Evolutionary conservation across 495 filamentous ascomycete species (phyloP).

Genomic region (Cenococcum geophilum): DNA sequence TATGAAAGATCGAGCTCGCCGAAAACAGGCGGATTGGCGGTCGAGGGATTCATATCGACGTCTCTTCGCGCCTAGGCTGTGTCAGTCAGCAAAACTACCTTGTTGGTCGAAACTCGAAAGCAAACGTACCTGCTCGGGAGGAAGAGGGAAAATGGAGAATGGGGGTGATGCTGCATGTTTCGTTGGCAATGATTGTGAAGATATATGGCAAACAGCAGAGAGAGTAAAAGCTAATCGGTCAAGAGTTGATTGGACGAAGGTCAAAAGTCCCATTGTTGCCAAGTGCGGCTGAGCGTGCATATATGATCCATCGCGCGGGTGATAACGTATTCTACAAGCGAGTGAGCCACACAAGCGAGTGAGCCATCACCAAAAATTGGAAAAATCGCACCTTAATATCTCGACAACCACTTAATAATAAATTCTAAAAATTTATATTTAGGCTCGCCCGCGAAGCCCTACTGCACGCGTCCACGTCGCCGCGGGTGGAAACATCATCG

Average conservation of each 20-base stretch:
- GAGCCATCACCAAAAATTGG: too few species aligned
- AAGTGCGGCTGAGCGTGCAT: constrained; percentile 5
- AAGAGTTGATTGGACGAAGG: neutral
- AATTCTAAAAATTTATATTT: too few species aligned
- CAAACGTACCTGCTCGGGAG: neutral
- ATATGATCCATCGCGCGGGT: too few species aligned
- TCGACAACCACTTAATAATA: too few species aligned
- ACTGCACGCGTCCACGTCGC: too few species aligned
- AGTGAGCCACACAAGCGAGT: too few species aligned
- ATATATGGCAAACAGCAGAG: neutral
- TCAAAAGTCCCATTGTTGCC: constrained; percentile 5
- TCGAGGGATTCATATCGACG: constrained; percentile 9
- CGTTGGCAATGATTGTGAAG: neutral
- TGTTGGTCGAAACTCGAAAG: constrained; percentile 2
- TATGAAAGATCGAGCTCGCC: constrained; percentile 9
- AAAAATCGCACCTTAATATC: too few species aligned
- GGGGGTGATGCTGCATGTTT: constrained; percentile 1
- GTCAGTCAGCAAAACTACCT: neutral
- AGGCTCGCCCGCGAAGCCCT: too few species aligned
- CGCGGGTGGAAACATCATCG: too few species aligned
- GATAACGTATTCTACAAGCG: too few species aligned
- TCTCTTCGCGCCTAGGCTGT: too few species aligned
- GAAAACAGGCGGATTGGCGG: neutral
- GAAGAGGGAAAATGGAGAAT: neutral
- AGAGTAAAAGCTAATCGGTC: neutral